A percentile compares a stretch with the other conserved stretches of the same genome.
These are phyloP conservation scores for Eleusine coracana DNA, from an alignment of 176 grass and related monocot species.

Conservation along the genomic window DNA sequence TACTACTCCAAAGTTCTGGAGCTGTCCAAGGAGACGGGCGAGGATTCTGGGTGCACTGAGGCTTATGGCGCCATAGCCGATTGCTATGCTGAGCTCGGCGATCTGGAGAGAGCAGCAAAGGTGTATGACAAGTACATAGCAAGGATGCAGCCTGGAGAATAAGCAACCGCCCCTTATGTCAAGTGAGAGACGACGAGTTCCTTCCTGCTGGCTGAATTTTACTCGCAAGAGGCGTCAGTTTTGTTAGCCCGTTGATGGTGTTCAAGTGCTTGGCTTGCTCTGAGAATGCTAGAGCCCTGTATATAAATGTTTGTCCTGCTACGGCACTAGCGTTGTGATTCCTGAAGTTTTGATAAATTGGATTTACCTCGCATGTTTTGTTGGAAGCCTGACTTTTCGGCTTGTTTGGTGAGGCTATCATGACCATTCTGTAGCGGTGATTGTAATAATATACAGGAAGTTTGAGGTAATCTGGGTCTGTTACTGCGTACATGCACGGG, in stretches of 20 bases:
- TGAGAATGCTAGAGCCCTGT: neutral
- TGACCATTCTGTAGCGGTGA: neutral
- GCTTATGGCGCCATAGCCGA: conserved; percentile 76
- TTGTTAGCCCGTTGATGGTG: conserved; percentile 2
- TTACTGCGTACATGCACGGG: too few species aligned
- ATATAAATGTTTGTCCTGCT: neutral
- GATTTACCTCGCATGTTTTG: neutral
- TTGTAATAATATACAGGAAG: neutral
- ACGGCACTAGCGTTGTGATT: neutral
- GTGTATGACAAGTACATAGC: conserved; percentile 75
- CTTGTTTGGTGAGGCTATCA: neutral
- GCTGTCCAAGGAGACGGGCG: conserved; percentile 57
- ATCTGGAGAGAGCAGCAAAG: conserved; percentile 59
- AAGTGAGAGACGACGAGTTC: neutral
- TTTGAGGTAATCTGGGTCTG: too few species aligned
- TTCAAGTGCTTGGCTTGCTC: neutral
- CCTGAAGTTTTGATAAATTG: neutral
- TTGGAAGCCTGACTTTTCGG: neutral
- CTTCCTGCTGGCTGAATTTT: conserved; percentile 5
- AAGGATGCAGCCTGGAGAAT: conserved; percentile 44
- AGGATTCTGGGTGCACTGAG: conserved; percentile 70
- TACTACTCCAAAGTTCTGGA: conserved; percentile 62
- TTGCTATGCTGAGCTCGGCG: conserved; percentile 67
- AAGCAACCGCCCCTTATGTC: neutral
- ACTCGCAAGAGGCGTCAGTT: neutral